phyloP scores from a whole-genome alignment of 257 asterid genomes.

The Vinca minor region DNA sequence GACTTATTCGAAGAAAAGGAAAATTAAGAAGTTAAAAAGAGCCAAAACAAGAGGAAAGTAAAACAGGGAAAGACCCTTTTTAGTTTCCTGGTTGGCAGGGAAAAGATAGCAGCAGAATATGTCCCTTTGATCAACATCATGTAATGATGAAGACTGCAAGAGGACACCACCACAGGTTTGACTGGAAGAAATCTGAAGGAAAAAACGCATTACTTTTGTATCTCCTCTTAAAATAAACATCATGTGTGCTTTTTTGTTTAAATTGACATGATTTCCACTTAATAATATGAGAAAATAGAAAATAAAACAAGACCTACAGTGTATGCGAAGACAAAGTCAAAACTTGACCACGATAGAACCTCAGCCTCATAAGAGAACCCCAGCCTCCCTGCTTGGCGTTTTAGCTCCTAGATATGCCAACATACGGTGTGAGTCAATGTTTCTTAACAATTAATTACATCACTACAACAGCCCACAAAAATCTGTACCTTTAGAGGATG shows the following conservation, averaged over 20 bases:
- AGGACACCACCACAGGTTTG: conserved; percentile 52
- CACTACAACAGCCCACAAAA: conserved; percentile 13
- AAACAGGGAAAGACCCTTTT: conserved; percentile 37
- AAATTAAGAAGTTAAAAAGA: not conserved
- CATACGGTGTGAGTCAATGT: not conserved
- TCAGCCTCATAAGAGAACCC: conserved; percentile 61
- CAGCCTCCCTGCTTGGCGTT: conserved; percentile 58
- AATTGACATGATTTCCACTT: not conserved
- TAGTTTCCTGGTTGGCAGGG: conserved; percentile 50
- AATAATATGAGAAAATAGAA: not conserved
- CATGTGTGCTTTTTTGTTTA: not conserved
- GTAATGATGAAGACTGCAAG: conserved; percentile 52
- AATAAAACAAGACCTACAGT: conserved; percentile 35
- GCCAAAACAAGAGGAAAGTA: not conserved
- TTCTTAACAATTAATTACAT: conserved; percentile 2
- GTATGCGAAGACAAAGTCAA: conserved; percentile 52
- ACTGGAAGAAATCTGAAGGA: conserved; percentile 51
- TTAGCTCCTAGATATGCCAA: conserved; percentile 44
- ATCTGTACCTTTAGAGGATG: conserved; percentile 78
- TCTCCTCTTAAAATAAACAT: not conserved
- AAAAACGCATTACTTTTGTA: conserved; percentile 8
- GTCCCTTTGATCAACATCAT: conserved; percentile 64
- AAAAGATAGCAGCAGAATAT: conserved; percentile 69
- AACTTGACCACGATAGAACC: conserved; percentile 76
- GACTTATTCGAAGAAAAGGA: not conserved